Conservation (phyloP, 768 basidiomycete species). For the Mrakia hoshinonis region DNA sequence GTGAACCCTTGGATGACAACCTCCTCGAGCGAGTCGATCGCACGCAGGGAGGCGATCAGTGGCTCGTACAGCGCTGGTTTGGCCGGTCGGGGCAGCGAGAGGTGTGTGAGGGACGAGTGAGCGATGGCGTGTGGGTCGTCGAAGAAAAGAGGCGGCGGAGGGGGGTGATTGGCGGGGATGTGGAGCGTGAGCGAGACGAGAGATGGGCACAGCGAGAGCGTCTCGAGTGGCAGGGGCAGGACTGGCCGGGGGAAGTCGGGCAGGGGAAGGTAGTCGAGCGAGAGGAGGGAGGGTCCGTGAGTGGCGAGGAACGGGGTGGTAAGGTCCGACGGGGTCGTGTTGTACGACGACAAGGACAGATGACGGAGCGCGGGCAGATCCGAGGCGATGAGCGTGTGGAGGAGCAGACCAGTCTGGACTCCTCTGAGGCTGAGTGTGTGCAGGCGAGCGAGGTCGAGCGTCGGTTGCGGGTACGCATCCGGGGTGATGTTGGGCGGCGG, state of each 20-base stretch:
- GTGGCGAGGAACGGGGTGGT: constrained; percentile 32
- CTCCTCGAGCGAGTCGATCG: not conserved
- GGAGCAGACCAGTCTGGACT: constrained; percentile 31
- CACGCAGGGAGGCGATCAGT: not conserved
- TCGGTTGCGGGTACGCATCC: not conserved
- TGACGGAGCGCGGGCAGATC: constrained; percentile 33
- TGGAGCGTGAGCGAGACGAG: constrained; percentile 33
- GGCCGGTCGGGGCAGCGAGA: constrained; percentile 31
- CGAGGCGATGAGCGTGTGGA: constrained; percentile 31
- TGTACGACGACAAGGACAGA: constrained; percentile 33
- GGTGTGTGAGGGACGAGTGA: constrained; percentile 30
- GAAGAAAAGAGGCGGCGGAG: constrained; percentile 27
- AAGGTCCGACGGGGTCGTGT: constrained; percentile 28
- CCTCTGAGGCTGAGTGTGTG: constrained; percentile 35
- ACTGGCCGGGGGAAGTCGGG: constrained; percentile 34
- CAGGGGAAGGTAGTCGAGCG: constrained; percentile 34
- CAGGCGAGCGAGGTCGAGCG: constrained; percentile 32
- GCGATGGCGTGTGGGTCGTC: not conserved
- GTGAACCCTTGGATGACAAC: not conserved
- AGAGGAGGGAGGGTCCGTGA: constrained; percentile 35
- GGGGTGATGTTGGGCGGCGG: constrained; percentile 9
- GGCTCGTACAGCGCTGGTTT: constrained; percentile 7
- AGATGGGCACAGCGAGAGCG: constrained; percentile 33
- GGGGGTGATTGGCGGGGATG: constrained; percentile 24
- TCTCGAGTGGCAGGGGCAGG: constrained; percentile 31